Evolutionary conservation across 2,329 filamentous ascomycete species (phyloP), one percentile per base, ranked within the genome.

Genomic region (Dactylellina leptospora): DNA sequence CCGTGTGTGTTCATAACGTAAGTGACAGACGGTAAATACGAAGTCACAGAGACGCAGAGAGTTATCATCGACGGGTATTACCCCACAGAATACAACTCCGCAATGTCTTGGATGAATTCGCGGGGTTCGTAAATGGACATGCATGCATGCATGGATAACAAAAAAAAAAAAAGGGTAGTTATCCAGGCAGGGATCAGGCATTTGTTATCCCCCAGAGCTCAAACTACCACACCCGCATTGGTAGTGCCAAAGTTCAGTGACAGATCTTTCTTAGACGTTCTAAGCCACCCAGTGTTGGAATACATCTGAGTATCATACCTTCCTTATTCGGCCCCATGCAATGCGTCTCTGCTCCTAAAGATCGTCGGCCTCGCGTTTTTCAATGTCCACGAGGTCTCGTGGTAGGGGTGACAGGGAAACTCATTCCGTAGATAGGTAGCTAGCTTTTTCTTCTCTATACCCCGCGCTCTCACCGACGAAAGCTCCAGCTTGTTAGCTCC

Each of bases 21-120:
- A 72, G 25, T 40, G 38, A 72, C 64, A 60, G 30, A 63, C 51
- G 22, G 59, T 30, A 36, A 54, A 40, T n/a, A 33, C 28, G 5
- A 33, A 40, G n/a, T n/a, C 51, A 48, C 56, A 58, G 64, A 36
- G 22, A 11, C 42, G 38, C 40, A 55, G 28, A 56, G 18, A 55
- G 22, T 25, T 48, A 61, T 68, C 53, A 54, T 54, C 62, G 27
- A 40, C 27, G 53, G 28, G 51, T 56, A 38, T 42, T 56, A 72
- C 68, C 68, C 68, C 68, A 64, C 68, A 72, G 42, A 33, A 38
- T 64, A 30, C 53, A 45, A 59, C 64, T 70, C 64, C 68, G 30
- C 58, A 63, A 38, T 51, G 27, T 60, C 58, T 40, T 54, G 22
- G 18, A 45, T 5, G 36, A 40, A 28, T 23, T 25, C 33, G 30